Evolutionary conservation across 108 stramenopile genomes (phyloP), one percentile per base, ranked within the genome.

Genomic region (Discostella pseudostelligera): DNA sequence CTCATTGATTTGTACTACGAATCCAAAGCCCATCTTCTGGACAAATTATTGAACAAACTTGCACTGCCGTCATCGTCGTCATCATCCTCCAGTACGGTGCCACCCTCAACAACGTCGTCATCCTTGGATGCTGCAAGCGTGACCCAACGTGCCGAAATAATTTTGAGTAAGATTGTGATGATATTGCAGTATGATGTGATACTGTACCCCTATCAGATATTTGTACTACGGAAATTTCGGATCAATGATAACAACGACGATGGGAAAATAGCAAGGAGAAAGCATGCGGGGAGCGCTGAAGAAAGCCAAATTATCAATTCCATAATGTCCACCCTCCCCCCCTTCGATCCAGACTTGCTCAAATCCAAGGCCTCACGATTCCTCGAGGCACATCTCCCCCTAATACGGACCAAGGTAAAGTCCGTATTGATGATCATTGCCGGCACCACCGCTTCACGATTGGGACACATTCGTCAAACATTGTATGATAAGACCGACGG

Each of bases 401-500:
- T 94, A 40, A 87, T 94, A 28, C 78, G 90, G 36, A 88, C 81
- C 67, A 91, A 91, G 60, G 90, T 88, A 36, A 91, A 88, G 69
- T 76, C 80, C 24, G 81, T 94, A 32, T 69, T 94, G 24, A 76
- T 82, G 55, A 63, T 72, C 11, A 92, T 94, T 70, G 93, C 93
- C 12, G 93, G 93, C 4, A 92, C 93, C 0, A 90, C 93, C 10
- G 90, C 93, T 19, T 80, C 84, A 24, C 84, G 85, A 9, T 67
- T 94, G 36, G 93, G 90, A 54, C 82, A 89, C 17, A 94, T 94
- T 56, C 85, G 93, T 5, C 93, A 94, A 63, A 81, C 84, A 1
- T 60, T 94, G 37, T 94, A 92, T 60, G 93, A 94, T 62, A 91
- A 88, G 47, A 94, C 93, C 2, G 88, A 91, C 58, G 93, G 93